These are phyloP conservation scores for Catunica adiposa DNA, from an alignment of 2,329 filamentous ascomycete species.

Conservation along the genomic window DNA sequence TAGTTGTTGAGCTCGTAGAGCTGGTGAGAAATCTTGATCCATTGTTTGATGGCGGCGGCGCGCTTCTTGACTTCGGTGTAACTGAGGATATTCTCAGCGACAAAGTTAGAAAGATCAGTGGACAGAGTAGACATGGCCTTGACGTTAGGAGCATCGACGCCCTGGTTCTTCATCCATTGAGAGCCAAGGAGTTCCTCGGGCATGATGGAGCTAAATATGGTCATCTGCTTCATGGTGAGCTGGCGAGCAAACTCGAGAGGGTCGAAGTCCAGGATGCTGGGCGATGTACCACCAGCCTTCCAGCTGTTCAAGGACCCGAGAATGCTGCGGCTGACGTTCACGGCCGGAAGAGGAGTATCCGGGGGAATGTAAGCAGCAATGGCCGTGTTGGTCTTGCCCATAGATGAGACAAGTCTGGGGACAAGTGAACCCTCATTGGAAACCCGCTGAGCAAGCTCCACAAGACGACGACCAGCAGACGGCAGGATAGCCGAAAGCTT, in stretches of 20 bases:
- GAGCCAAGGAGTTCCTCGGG: slow-evolving; percentile 82
- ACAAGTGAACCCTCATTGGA: slow-evolving; percentile 58
- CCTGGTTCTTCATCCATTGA: slow-evolving; percentile 84
- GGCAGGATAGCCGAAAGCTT: slow-evolving; percentile 54
- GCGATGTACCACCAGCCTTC: slow-evolving; percentile 51
- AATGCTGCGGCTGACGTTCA: slow-evolving; percentile 61
- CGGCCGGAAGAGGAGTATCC: slow-evolving; percentile 53
- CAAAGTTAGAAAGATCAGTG: slow-evolving; percentile 80
- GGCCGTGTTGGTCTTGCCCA: slow-evolving; percentile 73
- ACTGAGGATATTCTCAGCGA: slow-evolving; percentile 80
- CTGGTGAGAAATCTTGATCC: slow-evolving; percentile 85
- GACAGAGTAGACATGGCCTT: slow-evolving; percentile 86
- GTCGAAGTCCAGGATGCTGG: slow-evolving; percentile 79
- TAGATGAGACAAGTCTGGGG: slow-evolving; percentile 66
- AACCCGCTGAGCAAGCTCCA: slow-evolving; percentile 67
- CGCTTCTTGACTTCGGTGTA: slow-evolving; percentile 86
- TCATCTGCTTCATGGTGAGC: slow-evolving; percentile 80
- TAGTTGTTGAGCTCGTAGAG: slow-evolving; percentile 89
- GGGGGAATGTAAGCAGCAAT: slow-evolving; percentile 48
- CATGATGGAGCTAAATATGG: slow-evolving; percentile 77
- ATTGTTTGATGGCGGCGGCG: slow-evolving; percentile 82
- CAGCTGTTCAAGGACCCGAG: slow-evolving; percentile 54
- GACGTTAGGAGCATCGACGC: slow-evolving; percentile 68
- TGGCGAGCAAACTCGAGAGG: slow-evolving; percentile 81
- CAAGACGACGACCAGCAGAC: slow-evolving; percentile 61